These are phyloP conservation scores for Saposhnikovia divaricata DNA, from an alignment of 129 eudicot genomes.

Conservation along the genomic window DNA sequence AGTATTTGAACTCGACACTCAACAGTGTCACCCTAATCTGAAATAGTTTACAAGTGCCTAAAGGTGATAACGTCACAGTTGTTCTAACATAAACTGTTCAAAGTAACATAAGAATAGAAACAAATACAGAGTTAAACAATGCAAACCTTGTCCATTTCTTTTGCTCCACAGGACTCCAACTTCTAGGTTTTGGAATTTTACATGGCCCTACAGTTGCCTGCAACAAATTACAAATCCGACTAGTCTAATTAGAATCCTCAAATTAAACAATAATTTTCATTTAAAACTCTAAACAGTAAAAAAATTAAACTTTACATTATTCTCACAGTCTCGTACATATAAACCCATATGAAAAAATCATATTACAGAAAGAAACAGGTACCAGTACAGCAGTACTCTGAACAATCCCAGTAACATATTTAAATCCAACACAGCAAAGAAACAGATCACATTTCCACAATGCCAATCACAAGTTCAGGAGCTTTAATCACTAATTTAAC, in stretches of 20 bases:
- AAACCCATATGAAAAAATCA: not conserved
- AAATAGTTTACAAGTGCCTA: not conserved
- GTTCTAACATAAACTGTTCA: not conserved
- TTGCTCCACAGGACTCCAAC: constrained; percentile 94
- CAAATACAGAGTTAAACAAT: constrained; percentile 7
- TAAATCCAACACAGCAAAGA: not conserved
- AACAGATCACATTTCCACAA: not conserved
- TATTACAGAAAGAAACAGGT: not conserved
- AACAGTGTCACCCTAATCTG: not conserved
- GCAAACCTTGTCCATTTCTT: constrained; percentile 98
- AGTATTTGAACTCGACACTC: not conserved
- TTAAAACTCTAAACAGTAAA: not conserved
- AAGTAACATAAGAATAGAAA: not conserved
- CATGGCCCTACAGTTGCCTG: constrained; percentile 99
- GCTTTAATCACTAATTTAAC: not conserved
- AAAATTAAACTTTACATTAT: not conserved
- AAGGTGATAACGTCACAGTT: not conserved
- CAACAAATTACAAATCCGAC: constrained; percentile 16
- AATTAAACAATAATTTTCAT: not conserved
- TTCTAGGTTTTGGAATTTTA: constrained; percentile 82
- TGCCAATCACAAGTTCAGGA: not conserved
- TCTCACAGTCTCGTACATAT: not conserved
- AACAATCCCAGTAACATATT: not conserved
- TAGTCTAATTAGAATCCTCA: constrained; percentile 8
- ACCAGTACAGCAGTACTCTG: not conserved